Evolutionary conservation across 176 grass and related monocot species (phyloP).

Genomic region (Phyllostachys edulis): DNA sequence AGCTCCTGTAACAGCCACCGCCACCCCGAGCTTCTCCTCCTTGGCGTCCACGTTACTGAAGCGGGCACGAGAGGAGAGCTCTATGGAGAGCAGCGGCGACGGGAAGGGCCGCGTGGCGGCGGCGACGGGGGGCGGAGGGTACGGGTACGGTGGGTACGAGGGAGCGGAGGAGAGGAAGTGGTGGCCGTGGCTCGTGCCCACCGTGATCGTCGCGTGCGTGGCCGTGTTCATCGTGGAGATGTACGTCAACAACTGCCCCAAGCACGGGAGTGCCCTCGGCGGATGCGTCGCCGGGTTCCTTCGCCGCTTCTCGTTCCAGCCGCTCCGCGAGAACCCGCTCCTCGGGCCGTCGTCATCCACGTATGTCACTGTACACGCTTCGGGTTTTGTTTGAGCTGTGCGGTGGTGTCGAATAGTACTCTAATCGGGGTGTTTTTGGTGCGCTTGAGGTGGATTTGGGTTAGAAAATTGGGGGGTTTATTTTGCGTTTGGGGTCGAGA

Average conservation of each 20-base stretch:
- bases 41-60: conserved; percentile 28
- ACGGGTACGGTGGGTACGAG: conserved; percentile 46
- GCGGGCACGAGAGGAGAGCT: background rate
- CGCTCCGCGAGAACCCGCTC: conserved; percentile 84
- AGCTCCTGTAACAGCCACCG: conserved; percentile 14
- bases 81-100: conserved; percentile 43
- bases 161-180: conserved; percentile 52
- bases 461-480: background rate
- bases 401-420: background rate
- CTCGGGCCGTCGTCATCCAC: conserved; percentile 73
- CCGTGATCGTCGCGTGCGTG: conserved; percentile 71
- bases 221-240: conserved; percentile 85
- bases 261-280: conserved; percentile 34
- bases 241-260: conserved; percentile 87
- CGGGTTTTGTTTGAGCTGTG: background rate
- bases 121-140: conserved; percentile 28
- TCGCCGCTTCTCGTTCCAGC: conserved; percentile 84
- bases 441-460: background rate
- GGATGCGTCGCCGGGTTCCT: conserved; percentile 72
- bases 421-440: background rate
- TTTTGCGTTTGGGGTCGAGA: background rate
- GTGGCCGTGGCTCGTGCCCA: conserved; percentile 87
- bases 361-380: conserved; percentile 21
- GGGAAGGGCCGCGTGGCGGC: conserved; percentile 44
- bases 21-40: background rate